Evolutionary conservation across 164 flowering plant genomes (phyloP), one percentile per base, ranked within the genome.

Genomic region (Vitis cinerea): DNA sequence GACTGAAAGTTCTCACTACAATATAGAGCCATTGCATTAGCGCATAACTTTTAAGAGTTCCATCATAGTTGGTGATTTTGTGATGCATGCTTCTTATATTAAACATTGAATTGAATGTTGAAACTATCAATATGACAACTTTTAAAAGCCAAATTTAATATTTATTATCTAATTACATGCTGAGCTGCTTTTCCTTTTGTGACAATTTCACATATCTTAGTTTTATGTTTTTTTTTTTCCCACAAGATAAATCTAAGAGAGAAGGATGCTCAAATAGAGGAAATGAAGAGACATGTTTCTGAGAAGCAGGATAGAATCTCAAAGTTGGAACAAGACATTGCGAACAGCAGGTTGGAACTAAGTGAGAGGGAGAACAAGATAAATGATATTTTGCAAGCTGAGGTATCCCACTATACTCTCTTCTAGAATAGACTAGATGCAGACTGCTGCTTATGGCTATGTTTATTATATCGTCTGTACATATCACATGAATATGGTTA

Each of bases 291-390:
- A 50, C 71, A 80, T 68, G 57, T 81, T 47, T 79, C 84, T 23
- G 84, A 87, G 72, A 87, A 81, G 72, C 84, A 85, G 70, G 88
- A 83, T 14, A 37, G 47, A 3, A 69, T 90, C 70, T 77, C 88
- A 4, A 64, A 71, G 56, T 72, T 95, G 68, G 94, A 93, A 79
- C 82, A 81, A 64, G 93, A 86, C 19, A 85, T 95, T 69, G 79
- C 83, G n/a, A 84, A 78, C 31, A 66, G 82, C 80, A 84, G 67
- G 61, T 37, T 61, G 37, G 94, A 88, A 72, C 63, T 93, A 63
- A 70, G 11, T 71, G 91, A 86, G 70, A 82, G 50, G 71, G 93
- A 90, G 73, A 81, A 68, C 58, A 85, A 76, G 76, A 64, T 87
- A 27, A 78, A 79, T 69, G 86, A 81, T 14, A 49, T 57, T 71